Conservation (phyloP, 805 yeast species). For the Ogataea naganishii region DNA sequence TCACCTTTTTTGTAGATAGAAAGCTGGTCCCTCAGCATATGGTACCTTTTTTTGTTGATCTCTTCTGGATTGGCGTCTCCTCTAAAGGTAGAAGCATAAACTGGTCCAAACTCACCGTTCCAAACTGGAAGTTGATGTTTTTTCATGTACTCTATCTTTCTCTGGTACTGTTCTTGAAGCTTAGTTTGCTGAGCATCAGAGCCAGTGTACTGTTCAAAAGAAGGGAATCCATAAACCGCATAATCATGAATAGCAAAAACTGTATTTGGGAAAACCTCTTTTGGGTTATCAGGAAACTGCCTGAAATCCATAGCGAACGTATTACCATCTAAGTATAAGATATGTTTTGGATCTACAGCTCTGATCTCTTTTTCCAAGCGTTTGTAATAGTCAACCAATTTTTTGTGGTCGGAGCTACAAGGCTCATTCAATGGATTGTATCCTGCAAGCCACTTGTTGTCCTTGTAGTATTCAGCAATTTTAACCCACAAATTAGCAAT, state of each 20-base stretch:
- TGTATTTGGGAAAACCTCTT: slow-evolving; percentile 27
- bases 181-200: slow-evolving; percentile 26
- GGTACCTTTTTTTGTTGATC: slow-evolving; percentile 31
- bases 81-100: slow-evolving; percentile 33
- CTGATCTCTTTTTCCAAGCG: slow-evolving; percentile 31
- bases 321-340: slow-evolving; percentile 41
- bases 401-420: slow-evolving; percentile 33
- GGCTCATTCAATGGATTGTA: slow-evolving; percentile 48
- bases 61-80: slow-evolving; percentile 30
- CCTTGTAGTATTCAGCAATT: slow-evolving; percentile 36
- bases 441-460: slow-evolving; percentile 44
- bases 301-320: slow-evolving; percentile 43
- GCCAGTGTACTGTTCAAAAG: slow-evolving; percentile 25
- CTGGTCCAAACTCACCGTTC: slow-evolving; percentile 49
- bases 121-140: slow-evolving; percentile 37
- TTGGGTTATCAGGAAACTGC: slow-evolving; percentile 30
- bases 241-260: slow-evolving; percentile 47
- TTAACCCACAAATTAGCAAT: slow-evolving; percentile 35
- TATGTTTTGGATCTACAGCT: slow-evolving; percentile 37
- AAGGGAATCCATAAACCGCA: slow-evolving; percentile 36
- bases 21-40: slow-evolving; percentile 37
- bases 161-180: slow-evolving; percentile 28
- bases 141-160: slow-evolving; percentile 35
- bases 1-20: slow-evolving; percentile 34
- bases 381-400: slow-evolving; percentile 30